Evolutionary conservation across 345 rosid species (phyloP).

Genomic region (Salix koriyanagi): DNA sequence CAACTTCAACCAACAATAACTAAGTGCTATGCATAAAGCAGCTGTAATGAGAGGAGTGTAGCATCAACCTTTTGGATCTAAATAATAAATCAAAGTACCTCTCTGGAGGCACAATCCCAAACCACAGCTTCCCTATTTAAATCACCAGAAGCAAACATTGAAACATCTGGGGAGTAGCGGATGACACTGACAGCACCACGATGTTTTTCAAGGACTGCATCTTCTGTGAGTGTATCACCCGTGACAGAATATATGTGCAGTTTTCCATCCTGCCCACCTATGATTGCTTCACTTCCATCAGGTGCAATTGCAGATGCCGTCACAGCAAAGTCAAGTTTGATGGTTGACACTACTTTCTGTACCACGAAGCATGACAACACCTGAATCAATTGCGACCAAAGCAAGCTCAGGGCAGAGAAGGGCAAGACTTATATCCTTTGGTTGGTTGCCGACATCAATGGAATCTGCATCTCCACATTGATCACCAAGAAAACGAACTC

Average conservation of each 20-base stretch:
- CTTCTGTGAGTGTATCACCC: constrained; percentile 72
- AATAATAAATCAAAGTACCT: constrained; percentile 40
- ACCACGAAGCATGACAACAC: constrained; percentile 71
- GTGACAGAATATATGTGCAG: constrained; percentile 59
- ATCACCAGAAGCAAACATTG: constrained; percentile 96
- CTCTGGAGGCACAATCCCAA: constrained; percentile 77
- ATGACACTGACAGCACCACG: constrained; percentile 83
- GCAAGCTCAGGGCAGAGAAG: constrained; percentile 61
- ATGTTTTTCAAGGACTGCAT: constrained; percentile 79
- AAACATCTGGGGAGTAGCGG: constrained; percentile 76
- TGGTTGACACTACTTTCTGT: constrained; percentile 62
- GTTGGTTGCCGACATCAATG: constrained; percentile 76
- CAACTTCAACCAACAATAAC: neutral
- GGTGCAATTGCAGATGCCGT: constrained; percentile 82
- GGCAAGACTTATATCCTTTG: constrained; percentile 83
- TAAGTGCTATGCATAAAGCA: neutral
- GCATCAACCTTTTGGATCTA: neutral
- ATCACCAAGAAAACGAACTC: constrained; percentile 64
- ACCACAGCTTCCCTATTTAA: constrained; percentile 82
- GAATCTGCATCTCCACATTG: constrained; percentile 63
- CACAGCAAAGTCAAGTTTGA: constrained; percentile 68
- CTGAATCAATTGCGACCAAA: constrained; percentile 66
- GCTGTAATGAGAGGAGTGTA: neutral
- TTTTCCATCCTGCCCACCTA: constrained; percentile 84
- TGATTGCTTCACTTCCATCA: constrained; percentile 83